phyloP scores from a whole-genome alignment of 305 asterid genomes.

The Fraxinus albicans region DNA sequence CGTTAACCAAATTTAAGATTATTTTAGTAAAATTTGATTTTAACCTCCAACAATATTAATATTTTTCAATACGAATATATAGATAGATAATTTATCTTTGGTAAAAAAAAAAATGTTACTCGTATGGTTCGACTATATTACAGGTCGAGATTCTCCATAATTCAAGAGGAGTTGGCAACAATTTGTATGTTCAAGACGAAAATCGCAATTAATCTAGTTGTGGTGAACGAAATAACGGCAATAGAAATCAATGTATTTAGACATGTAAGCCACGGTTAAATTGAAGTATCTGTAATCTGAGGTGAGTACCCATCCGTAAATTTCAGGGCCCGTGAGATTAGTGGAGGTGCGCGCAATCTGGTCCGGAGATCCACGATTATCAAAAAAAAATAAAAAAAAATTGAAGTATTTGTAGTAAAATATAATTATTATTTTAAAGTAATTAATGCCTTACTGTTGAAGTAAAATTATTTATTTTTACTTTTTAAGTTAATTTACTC shows the following conservation, averaged over 20 bases:
- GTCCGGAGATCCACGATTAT: too few species aligned
- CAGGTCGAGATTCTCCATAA: background rate
- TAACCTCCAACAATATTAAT: background rate
- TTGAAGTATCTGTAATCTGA: background rate
- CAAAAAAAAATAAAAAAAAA: too few species aligned
- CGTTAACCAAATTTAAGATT: background rate
- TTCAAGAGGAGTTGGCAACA: background rate
- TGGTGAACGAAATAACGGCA: background rate
- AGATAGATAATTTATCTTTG: background rate
- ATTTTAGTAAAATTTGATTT: background rate
- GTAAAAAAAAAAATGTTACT: background rate
- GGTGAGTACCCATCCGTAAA: too few species aligned
- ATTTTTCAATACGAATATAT: background rate
- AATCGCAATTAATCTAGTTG: background rate
- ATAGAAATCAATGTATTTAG: background rate
- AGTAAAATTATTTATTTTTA: background rate
- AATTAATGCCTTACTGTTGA: background rate
- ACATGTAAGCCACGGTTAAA: background rate
- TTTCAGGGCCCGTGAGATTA: too few species aligned
- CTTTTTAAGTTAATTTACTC: background rate
- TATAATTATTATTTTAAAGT: too few species aligned
- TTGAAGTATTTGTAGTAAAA: too few species aligned
- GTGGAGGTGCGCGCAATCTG: too few species aligned
- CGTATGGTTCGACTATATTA: background rate
- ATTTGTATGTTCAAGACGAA: background rate